Evolutionary conservation across 2,329 filamentous ascomycete genomes (phyloP), one percentile per base, ranked within the genome.

Genomic region (Blumeria graminis): DNA sequence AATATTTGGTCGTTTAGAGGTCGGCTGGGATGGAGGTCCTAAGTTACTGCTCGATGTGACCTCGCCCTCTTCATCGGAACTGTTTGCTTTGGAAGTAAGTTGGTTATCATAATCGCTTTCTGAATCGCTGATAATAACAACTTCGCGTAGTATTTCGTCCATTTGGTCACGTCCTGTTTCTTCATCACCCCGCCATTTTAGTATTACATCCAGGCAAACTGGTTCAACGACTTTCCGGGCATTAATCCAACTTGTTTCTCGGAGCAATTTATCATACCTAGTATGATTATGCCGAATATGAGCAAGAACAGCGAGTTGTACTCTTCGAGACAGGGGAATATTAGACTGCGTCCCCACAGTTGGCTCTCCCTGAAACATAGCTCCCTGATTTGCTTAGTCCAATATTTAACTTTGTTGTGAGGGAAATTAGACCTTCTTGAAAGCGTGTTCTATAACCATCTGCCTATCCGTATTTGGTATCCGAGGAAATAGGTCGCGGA

Each of bases 151-250:
- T 57, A 82, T 81, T 64, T 82, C 78, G 58, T 82, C 79, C 14
- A 82, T 71, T 65, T 82, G 77, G 62, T 83, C 79, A 53, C 79
- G 76, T 32, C 80, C 80, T 16, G 75, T 82, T 65, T 83, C 80
- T 65, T 83, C 80, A 62, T 83, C 80, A 56, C 80, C 80, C 69
- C 80, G 78, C 80, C 80, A 83, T 75, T 82, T 82, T 71, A 82
- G 75, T 66, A 83, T 75, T 56, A 78, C 71, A 61, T 82, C 79
- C 50, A 82, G 69, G 60, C 80, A 82, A 13, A 78, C 69, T 35
- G 72, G 67, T 62, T 82, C 77, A 48, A 82, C 78, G 43, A 73
- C 73, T 67, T 75, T 80, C 59, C 80, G 72, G 55, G 79, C 78
- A 63, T 77, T 77, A 55, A 71, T 68, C 71, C 77, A 82, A 16